phyloP scores from a whole-genome alignment of 2,329 filamentous ascomycete species.

The Fusarium multiceps region DNA sequence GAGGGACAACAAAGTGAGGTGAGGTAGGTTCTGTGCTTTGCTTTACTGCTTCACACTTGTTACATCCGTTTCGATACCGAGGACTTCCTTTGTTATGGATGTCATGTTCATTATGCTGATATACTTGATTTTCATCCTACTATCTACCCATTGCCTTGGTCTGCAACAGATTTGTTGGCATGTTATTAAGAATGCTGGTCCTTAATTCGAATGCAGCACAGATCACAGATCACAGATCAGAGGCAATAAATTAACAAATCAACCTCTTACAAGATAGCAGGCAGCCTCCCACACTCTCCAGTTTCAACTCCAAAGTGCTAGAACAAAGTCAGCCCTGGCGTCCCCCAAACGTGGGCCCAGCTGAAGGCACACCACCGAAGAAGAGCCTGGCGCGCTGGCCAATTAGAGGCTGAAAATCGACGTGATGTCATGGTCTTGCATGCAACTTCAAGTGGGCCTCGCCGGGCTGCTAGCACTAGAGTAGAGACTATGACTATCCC shows the following conservation, averaged over 20 bases:
- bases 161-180: slow-evolving; percentile 31
- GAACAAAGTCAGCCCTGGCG: slow-evolving; percentile 39
- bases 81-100: neutral
- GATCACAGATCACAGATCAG: neutral
- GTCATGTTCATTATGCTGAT: neutral
- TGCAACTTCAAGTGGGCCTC: slow-evolving; percentile 22
- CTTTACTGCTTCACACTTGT: slow-evolving; percentile 30
- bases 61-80: slow-evolving; percentile 25
- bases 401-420: slow-evolving; percentile 21
- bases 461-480: slow-evolving; percentile 8
- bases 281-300: slow-evolving; percentile 20
- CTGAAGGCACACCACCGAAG: slow-evolving; percentile 42
- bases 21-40: neutral
- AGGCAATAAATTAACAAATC: slow-evolving; percentile 5
- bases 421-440: slow-evolving; percentile 40
- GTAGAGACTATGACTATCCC: neutral
- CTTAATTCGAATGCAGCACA: slow-evolving; percentile 18
- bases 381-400: slow-evolving; percentile 34
- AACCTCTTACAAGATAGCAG: slow-evolving; percentile 32
- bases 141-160: slow-evolving; percentile 26
- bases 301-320: slow-evolving; percentile 29
- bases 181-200: slow-evolving; percentile 35
- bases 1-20: neutral
- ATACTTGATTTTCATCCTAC: slow-evolving; percentile 17
- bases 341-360: slow-evolving; percentile 33